Evolutionary conservation across 108 stramenopile species (phyloP), one percentile per base, ranked within the genome.

Genomic region (Seminavis robusta): DNA sequence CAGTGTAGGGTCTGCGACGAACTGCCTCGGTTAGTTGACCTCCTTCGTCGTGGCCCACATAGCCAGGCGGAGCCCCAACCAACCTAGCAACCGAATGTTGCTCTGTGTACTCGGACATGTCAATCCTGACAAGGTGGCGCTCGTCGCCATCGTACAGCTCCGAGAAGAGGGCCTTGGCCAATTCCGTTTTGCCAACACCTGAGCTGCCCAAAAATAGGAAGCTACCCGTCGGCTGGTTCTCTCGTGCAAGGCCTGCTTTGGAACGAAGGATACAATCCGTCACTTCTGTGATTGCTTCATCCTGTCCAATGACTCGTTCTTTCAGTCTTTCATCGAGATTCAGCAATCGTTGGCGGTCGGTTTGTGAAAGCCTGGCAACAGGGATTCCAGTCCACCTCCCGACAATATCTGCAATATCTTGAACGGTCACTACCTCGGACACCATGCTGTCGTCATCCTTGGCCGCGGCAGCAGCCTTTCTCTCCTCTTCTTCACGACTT

Each of bases 11-110:
- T n/a, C 80, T 71, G 33, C 94, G 77, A 7, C 95, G 84, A 7
- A 97, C 93, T 15, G 95, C 96, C 49, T 98, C 95, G 1, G 98
- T 98, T 26, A 98, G 76, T 52, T 97, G 95, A 6, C 98, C 98
- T 30, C 97, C 97, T 52, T 95, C 92, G 31, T 98, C 97, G 52
- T 95, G 89, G 28, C 97, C 97, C 30, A 95, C 67, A 43, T 96
- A 96, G 26, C 95, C 95, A 6, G 95, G 95, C 2, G 95, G 93
- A 1, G 94, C 83, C 4, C 95, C 95, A 17, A 95, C 62, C 21
- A 92, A 62, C 4, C 94, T 40, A n/a, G 76, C 63, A 0, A 94
- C 93, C 2, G 89, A 68, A 51, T 91, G 89, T 52, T 85, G 68
- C 61, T 95, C 94, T 52, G 90, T 93, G 70, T 94, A 95, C 60